These are phyloP conservation scores for Silene latifolia DNA, from an alignment of 148 eudicot genomes.

Conservation along the genomic window DNA sequence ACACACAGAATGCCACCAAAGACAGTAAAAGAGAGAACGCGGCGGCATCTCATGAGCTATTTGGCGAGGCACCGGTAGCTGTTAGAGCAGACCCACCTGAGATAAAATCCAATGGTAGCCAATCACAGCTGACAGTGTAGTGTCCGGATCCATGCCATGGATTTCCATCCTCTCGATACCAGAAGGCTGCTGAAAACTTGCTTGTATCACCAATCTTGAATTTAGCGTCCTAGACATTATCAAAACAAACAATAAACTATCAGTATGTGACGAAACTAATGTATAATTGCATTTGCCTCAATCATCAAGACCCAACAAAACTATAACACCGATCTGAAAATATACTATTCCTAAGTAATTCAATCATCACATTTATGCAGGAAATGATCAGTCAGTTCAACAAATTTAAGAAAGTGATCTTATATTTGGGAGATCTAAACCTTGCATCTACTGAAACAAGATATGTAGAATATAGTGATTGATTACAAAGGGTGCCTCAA, in stretches of 20 bases:
- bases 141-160: slow-evolving; percentile 79
- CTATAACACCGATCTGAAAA: background rate
- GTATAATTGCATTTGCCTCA: background rate
- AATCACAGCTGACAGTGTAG: slow-evolving; percentile 70
- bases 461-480: background rate
- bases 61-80: slow-evolving; percentile 18
- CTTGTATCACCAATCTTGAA: slow-evolving; percentile 67
- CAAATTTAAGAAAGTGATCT: background rate
- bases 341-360: background rate
- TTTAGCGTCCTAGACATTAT: slow-evolving; percentile 59
- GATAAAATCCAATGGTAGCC: slow-evolving; percentile 59
- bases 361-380: background rate
- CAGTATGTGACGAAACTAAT: slow-evolving; percentile 2
- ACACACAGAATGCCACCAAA: slow-evolving; percentile 54
- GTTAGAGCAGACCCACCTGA: slow-evolving; percentile 33
- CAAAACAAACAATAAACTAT: slow-evolving; percentile 4
- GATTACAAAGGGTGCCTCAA: no score
- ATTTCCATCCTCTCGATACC: slow-evolving; percentile 76
- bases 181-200: slow-evolving; percentile 84
- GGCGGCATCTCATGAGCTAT: slow-evolving; percentile 61
- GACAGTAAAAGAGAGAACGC: slow-evolving; percentile 72
- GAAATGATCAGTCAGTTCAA: background rate
- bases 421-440: slow-evolving; percentile 3
- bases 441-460: slow-evolving; percentile 4
- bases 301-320: no score